phyloP scores from a whole-genome alignment of 2,329 filamentous ascomycete genomes.

The Trichoderma sp. region DNA sequence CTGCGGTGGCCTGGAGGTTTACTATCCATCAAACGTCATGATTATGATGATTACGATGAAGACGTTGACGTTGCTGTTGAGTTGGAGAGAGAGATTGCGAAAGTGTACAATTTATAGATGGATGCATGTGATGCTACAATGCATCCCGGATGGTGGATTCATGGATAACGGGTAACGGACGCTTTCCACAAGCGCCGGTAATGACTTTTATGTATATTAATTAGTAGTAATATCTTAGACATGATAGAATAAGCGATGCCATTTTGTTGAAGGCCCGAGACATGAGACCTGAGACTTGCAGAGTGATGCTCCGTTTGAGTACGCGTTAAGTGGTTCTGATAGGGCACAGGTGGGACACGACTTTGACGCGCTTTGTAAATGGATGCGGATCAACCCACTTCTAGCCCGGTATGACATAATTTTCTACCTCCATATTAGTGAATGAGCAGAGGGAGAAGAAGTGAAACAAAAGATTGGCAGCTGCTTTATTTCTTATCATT shows the following conservation, averaged over 20 bases:
- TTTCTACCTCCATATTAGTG: not conserved
- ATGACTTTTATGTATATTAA: not conserved
- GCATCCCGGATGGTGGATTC: not conserved
- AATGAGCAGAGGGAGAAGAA: not conserved
- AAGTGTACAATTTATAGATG: not conserved
- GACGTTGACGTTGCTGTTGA: not conserved
- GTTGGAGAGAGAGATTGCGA: not conserved
- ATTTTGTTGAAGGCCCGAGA: not conserved
- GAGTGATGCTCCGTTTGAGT: not conserved
- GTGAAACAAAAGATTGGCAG: not conserved
- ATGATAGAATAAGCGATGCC: not conserved
- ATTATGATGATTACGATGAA: not conserved
- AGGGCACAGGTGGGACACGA: not conserved
- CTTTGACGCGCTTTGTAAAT: not conserved
- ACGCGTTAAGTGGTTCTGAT: not conserved
- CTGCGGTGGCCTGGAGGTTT: not conserved
- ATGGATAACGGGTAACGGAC: not conserved
- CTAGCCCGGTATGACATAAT: not conserved
- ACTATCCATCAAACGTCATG: slow-evolving; percentile 11
- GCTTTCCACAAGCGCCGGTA: not conserved
- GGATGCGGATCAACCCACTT: not conserved
- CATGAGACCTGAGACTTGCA: not conserved
- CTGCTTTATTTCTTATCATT: not conserved
- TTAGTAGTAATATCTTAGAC: not conserved
- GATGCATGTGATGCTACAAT: not conserved